Percentiles rank a stretch among this genome's conserved stretches.
phyloP scores from a whole-genome alignment of 352 stramenopile species.

The Phytophthora sp. region DNA sequence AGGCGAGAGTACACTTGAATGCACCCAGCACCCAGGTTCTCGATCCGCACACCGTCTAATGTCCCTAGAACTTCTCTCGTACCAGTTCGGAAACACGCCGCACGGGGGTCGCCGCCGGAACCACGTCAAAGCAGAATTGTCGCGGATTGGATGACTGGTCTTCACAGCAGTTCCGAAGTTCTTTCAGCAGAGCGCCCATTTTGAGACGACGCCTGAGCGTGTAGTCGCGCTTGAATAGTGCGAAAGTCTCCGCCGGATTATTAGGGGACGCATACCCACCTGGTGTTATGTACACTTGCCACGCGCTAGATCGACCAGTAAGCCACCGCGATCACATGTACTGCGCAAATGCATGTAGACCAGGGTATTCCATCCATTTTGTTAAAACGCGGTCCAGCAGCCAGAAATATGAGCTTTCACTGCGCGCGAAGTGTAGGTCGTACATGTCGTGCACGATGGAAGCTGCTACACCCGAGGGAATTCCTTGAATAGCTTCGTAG shows the following conservation, averaged over 20 bases:
- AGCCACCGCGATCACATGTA: not conserved
- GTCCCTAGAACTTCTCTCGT: not conserved
- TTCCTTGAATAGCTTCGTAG: not conserved
- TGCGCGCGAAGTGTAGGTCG: constrained; percentile 17
- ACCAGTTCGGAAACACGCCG: not conserved
- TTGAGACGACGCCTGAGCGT: not conserved
- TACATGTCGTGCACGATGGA: not conserved
- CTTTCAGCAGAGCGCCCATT: too few relatives aligned
- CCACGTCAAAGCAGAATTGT: not conserved
- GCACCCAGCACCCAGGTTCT: not conserved
- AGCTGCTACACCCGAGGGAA: not conserved
- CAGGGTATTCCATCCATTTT: not conserved
- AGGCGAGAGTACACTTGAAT: not conserved
- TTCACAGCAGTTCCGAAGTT: not conserved
- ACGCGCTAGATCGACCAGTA: not conserved
- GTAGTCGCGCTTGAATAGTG: not conserved
- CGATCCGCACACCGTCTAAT: not conserved
- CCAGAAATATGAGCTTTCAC: not conserved
- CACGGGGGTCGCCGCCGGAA: not conserved
- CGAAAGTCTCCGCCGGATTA: not conserved
- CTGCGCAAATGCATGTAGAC: not conserved
- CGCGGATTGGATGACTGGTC: not conserved
- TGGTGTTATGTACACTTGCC: not conserved
- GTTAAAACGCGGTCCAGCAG: not conserved
- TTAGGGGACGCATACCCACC: not conserved